phyloP scores from a whole-genome alignment of 2,329 filamentous ascomycete species.

The Neofusicoccum umdonicola region DNA sequence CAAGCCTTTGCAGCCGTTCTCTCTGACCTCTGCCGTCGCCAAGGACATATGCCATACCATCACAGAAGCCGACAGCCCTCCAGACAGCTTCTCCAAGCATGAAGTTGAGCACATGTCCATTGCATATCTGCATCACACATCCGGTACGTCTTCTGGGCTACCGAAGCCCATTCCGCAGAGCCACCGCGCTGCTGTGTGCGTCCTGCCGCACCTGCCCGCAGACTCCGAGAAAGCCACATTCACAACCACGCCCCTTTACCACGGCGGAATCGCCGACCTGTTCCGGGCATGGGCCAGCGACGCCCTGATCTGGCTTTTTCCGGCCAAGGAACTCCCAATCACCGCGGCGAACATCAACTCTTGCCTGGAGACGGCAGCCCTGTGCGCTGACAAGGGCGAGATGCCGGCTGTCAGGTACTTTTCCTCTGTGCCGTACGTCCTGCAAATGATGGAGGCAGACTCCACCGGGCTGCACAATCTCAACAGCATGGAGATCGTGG shows the following conservation, averaged over 20 bases:
- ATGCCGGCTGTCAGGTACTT: slow-evolving; percentile 53
- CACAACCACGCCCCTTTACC: slow-evolving; percentile 64
- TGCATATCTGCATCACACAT: slow-evolving; percentile 63
- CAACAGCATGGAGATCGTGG: slow-evolving; percentile 57
- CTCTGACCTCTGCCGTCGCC: not conserved
- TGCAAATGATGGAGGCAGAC: slow-evolving; percentile 53
- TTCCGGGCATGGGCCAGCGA: slow-evolving; percentile 62
- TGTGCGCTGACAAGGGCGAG: slow-evolving; percentile 20
- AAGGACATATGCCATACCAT: not conserved
- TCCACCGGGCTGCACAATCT: slow-evolving; percentile 43
- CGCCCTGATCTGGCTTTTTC: slow-evolving; percentile 62
- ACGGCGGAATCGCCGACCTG: slow-evolving; percentile 63
- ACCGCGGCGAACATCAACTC: slow-evolving; percentile 54
- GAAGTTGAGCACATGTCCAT: slow-evolving; percentile 36
- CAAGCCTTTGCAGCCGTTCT: not conserved
- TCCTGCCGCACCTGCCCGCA: slow-evolving; percentile 49
- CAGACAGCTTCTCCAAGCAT: not conserved
- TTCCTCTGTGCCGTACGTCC: slow-evolving; percentile 60
- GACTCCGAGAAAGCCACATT: slow-evolving; percentile 51
- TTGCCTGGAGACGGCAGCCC: slow-evolving; percentile 44
- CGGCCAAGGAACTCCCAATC: slow-evolving; percentile 55
- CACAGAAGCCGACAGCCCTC: not conserved
- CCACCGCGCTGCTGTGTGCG: slow-evolving; percentile 55
- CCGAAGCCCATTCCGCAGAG: slow-evolving; percentile 63
- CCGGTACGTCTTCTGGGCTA: slow-evolving; percentile 62